These are phyloP conservation scores for Wickerhamomyces strasburgensis DNA, from an alignment of 805 yeast species.

Conservation along the genomic window DNA sequence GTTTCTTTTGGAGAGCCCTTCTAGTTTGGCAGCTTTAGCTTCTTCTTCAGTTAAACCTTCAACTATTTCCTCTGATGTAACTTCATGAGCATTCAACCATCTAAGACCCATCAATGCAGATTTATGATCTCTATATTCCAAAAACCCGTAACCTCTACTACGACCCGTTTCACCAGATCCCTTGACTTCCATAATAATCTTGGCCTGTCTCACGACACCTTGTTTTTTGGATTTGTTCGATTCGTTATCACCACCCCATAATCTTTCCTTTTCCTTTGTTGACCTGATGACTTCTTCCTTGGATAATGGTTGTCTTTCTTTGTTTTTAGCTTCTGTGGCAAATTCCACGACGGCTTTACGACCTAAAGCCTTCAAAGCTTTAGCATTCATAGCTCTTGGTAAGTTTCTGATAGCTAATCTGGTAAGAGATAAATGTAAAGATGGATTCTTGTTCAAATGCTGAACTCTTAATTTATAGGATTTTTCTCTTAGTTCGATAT, in stretches of 20 bases:
- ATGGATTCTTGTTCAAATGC: conserved; percentile 86
- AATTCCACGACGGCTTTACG: conserved; percentile 93
- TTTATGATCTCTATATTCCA: conserved; percentile 89
- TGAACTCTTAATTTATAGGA: conserved; percentile 82
- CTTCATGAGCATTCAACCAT: conserved; percentile 94
- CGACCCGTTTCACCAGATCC: conserved; percentile 85
- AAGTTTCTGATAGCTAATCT: conserved; percentile 91
- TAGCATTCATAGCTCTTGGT: conserved; percentile 88
- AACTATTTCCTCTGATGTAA: conserved; percentile 60
- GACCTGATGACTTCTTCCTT: conserved; percentile 88
- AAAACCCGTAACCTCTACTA: conserved; percentile 94
- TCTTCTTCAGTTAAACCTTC: conserved; percentile 73
- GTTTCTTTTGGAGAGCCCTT: conserved; percentile 55
- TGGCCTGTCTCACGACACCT: conserved; percentile 92
- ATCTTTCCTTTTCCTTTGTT: conserved; percentile 52
- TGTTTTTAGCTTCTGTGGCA: conserved; percentile 80
- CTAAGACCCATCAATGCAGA: conserved; percentile 92
- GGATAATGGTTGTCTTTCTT: conserved; percentile 73
- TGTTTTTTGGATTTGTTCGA: conserved; percentile 63
- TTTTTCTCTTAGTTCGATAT: conserved; percentile 82
- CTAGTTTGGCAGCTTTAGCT: conserved; percentile 47
- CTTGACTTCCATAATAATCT: conserved; percentile 87
- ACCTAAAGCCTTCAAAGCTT: conserved; percentile 84
- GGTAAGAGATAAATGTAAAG: conserved; percentile 88
- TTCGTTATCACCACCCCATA: conserved; percentile 37